Evolutionary conservation across 2,329 filamentous ascomycete genomes (phyloP).

Genomic region (Fusarium goolgardi): DNA sequence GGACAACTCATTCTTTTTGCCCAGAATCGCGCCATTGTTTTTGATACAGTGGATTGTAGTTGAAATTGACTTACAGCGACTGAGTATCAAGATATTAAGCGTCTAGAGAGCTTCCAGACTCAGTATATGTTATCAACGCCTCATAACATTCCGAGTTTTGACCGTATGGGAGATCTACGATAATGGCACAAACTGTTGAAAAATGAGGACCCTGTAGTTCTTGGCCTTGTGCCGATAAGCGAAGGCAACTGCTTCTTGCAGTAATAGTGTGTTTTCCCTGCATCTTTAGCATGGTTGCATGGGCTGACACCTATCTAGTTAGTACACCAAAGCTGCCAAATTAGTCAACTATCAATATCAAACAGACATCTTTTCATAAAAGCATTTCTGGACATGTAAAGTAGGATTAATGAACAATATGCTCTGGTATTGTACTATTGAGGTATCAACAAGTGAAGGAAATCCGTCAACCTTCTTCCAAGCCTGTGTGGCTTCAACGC

Average conservation of each 20-base stretch:
- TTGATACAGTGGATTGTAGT: too few relatives aligned
- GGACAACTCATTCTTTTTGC: slow-evolving; percentile 30
- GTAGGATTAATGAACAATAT: slow-evolving; percentile 17
- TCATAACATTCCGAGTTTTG: not conserved
- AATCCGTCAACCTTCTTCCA: slow-evolving; percentile 25
- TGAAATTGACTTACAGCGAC: not conserved
- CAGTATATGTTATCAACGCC: not conserved
- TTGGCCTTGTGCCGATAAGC: slow-evolving; percentile 47
- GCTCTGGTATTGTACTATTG: slow-evolving; percentile 30
- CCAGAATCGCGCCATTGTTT: not conserved
- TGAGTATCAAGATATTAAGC: not conserved
- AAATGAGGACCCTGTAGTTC: slow-evolving; percentile 24
- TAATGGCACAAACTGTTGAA: not conserved
- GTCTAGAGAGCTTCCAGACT: not conserved
- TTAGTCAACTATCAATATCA: slow-evolving; percentile 1
- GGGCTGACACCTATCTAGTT: not conserved
- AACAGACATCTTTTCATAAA: not conserved
- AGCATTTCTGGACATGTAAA: slow-evolving; percentile 1
- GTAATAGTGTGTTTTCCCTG: slow-evolving; percentile 9
- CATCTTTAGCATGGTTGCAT: slow-evolving; percentile 10
- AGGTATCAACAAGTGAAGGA: slow-evolving; percentile 37
- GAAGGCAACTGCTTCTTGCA: slow-evolving; percentile 20
- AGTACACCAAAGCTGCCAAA: not conserved
- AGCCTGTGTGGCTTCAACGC: slow-evolving; percentile 25
- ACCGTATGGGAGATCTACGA: not conserved